A percentile compares a stretch with the other conserved stretches of the same genome.
These are phyloP conservation scores for Pholiota conissans DNA, from an alignment of 768 basidiomycete species.

Conservation along the genomic window DNA sequence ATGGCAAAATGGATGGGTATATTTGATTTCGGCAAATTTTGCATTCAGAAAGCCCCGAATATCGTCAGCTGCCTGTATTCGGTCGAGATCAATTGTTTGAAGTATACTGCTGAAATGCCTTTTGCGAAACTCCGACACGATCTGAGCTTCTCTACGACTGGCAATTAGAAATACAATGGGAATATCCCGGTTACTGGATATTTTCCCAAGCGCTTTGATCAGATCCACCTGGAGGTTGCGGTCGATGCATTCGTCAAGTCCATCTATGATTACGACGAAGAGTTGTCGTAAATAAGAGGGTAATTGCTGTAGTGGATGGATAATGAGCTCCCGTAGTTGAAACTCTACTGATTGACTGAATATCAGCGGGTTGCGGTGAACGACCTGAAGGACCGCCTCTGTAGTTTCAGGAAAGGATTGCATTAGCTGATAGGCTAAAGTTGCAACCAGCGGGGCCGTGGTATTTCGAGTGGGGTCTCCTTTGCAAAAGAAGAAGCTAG, in stretches of 20 bases:
- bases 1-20: not conserved
- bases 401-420: too few species aligned
- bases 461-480: slow-evolving; percentile 23
- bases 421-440: too few species aligned
- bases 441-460: too few species aligned
- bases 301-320: not conserved
- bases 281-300: not conserved
- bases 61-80: not conserved
- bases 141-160: not conserved
- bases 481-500: slow-evolving; percentile 35
- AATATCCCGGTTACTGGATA: not conserved
- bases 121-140: not conserved
- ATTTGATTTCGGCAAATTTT: slow-evolving; percentile 4
- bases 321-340: not conserved
- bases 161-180: not conserved
- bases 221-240: not conserved
- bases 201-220: not conserved
- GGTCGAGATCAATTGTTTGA: not conserved
- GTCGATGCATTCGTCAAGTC: slow-evolving; percentile 22
- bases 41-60: slow-evolving; percentile 1
- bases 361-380: too few species aligned
- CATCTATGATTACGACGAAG: slow-evolving; percentile 17
- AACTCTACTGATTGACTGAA: not conserved
- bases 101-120: not conserved
- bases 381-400: too few species aligned